phyloP scores from a whole-genome alignment of 306 rosid species.

The Rubus idaeus region DNA sequence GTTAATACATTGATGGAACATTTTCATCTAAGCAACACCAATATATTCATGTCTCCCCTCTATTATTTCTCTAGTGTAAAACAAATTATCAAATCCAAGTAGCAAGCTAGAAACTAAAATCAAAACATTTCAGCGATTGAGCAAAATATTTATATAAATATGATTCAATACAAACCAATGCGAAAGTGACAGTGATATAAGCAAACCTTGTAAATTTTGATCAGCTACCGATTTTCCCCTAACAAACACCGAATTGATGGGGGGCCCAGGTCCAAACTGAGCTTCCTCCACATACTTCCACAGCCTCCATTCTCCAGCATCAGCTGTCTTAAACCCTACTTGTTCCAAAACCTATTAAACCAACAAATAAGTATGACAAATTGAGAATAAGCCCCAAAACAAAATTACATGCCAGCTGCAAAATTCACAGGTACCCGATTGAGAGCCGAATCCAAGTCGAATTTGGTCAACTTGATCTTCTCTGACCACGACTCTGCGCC shows the following conservation, averaged over 20 bases:
- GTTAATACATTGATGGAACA: neutral
- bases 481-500: conserved; percentile 27
- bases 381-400: neutral
- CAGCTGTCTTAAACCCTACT: conserved; percentile 40
- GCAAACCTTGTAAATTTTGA: conserved; percentile 51
- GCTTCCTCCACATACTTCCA: conserved; percentile 66
- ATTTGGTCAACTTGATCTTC: conserved; percentile 47
- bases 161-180: neutral
- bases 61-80: neutral
- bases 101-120: neutral
- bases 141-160: neutral
- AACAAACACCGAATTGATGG: conserved; percentile 58
- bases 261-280: conserved; percentile 77
- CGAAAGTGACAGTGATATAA: neutral
- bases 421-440: conserved; percentile 25
- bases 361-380: neutral
- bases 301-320: conserved; percentile 56
- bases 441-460: conserved; percentile 60
- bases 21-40: neutral
- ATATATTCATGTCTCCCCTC: neutral
- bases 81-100: neutral
- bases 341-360: conserved; percentile 45
- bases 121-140: neutral
- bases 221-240: conserved; percentile 40
- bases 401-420: neutral